Evolutionary conservation across 768 basidiomycete genomes (phyloP), one percentile per base, ranked within the genome.

Genomic region (Tricholoma furcatifolium): DNA sequence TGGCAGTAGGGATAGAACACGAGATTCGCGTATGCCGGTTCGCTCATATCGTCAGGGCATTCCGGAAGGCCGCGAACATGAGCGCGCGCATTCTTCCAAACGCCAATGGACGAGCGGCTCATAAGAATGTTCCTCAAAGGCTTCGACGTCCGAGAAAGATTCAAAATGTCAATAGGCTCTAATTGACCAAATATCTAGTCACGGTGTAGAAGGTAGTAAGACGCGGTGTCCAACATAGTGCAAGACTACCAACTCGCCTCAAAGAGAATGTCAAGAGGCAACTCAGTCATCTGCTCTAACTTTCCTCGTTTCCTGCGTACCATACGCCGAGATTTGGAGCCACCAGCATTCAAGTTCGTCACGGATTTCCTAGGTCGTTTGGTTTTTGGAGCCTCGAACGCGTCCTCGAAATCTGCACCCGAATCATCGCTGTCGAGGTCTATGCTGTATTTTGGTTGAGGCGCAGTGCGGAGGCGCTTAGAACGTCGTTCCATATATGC

Each of bases 1-100:
- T 60, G 54, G 30, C 63, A 65, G 7, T 42, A 43, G 8, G 56
- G 59, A 11, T 43, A 56, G 39, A 63, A 64, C 7, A 53, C 41
- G 2, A 67, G 47, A 32, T 60, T 57, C 9, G 62, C 61, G 34
- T 64, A 67, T 43, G 57, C 59, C 0, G 65, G 65, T 50, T 68
- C 65, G n/a, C 35, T 61, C 47, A 68, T 39, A 18, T 66, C 65
- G 14, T 54, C 42, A 6, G 63, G 65, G 42, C 63, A 65, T 14
- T 58, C 54, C 15, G 65, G 65, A 2, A 68, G 44, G 10, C 46
- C 63, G 9, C 15, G 17, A 23, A 64, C 46, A 15, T 49, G 56
- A 2, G 53, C 44, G 6, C 61, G 53, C 34, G 60, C 51, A 17
- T 43, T 46, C 43, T 53, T 60, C 67, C 69, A 70, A 9, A 68